Percentiles rank a stretch among this genome's conserved stretches.
phyloP scores from a whole-genome alignment of 331 rosid species.

The Malus hybrid region DNA sequence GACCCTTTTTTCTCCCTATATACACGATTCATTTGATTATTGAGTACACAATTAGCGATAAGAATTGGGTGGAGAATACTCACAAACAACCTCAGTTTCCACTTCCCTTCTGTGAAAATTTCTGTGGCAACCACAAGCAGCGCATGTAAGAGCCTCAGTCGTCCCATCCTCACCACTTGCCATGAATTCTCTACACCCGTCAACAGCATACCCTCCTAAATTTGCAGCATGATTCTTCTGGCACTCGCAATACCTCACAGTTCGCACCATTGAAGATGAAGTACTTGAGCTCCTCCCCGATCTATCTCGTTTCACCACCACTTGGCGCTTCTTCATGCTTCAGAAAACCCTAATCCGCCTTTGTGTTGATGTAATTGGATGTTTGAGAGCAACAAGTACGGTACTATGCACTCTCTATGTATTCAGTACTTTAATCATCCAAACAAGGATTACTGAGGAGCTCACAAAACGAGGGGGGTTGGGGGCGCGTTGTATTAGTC shows the following conservation, averaged over 20 bases:
- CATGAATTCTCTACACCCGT: constrained; percentile 87
- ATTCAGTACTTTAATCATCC: background rate
- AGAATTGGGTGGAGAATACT: constrained; percentile 73
- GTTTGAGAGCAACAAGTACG: background rate
- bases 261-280: constrained; percentile 47
- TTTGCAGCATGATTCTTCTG: constrained; percentile 90
- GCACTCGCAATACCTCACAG: constrained; percentile 63
- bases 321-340: constrained; percentile 73
- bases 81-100: constrained; percentile 85
- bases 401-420: background rate
- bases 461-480: background rate
- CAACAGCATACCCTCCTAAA: constrained; percentile 85
- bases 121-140: constrained; percentile 89
- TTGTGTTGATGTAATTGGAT: background rate
- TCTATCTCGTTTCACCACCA: constrained; percentile 49
- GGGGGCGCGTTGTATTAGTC: background rate
- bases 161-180: constrained; percentile 57
- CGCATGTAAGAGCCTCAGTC: constrained; percentile 54
- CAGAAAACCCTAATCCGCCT: background rate
- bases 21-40: background rate
- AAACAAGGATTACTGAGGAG: background rate
- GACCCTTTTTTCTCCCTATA: constrained; percentile 4
- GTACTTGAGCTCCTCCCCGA: constrained; percentile 21
- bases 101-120: constrained; percentile 73
- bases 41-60: constrained; percentile 4